phyloP scores from a whole-genome alignment of 2,329 filamentous ascomycete genomes.

The Phialophora verrucosa region DNA sequence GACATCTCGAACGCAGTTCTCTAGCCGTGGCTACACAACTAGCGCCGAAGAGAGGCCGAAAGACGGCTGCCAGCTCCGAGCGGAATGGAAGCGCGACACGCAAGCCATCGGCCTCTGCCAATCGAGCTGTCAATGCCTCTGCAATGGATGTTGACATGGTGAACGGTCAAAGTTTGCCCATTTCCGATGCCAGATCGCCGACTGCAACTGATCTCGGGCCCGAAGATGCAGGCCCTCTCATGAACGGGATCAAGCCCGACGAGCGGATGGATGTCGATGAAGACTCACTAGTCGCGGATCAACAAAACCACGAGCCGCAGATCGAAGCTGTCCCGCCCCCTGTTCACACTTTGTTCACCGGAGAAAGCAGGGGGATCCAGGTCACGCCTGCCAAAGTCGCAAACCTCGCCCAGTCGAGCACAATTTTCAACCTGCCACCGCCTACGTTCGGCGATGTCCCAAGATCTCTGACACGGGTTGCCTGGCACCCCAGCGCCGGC shows the following conservation, averaged over 20 bases:
- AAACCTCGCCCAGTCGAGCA: conserved; percentile 53
- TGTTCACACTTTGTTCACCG: conserved; percentile 50
- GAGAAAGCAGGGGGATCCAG: conserved; percentile 55
- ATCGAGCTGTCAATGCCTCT: conserved; percentile 42
- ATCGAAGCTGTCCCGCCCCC: conserved; percentile 39
- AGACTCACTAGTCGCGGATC: conserved; percentile 46
- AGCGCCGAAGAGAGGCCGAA: conserved; percentile 43
- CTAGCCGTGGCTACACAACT: conserved; percentile 37
- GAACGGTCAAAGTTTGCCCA: conserved; percentile 37
- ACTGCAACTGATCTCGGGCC: conserved; percentile 44
- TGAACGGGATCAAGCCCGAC: conserved; percentile 38
- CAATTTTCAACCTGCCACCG: conserved; percentile 45
- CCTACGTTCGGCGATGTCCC: conserved; percentile 41
- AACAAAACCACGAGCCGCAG: conserved; percentile 36
- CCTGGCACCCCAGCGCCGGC: conserved; percentile 54
- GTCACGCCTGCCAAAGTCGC: conserved; percentile 55
- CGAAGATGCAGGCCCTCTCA: conserved; percentile 46
- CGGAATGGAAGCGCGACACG: conserved; percentile 45
- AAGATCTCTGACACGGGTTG: conserved; percentile 48
- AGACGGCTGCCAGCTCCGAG: conserved; percentile 38
- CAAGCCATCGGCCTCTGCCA: conserved; percentile 38
- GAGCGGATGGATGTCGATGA: conserved; percentile 49
- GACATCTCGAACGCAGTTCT: conserved; percentile 40
- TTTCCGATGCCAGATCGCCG: conserved; percentile 36
- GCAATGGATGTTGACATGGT: conserved; percentile 34